These are phyloP conservation scores for Eleusine coracana DNA, from an alignment of 176 grass and related monocot species.

Conservation along the genomic window DNA sequence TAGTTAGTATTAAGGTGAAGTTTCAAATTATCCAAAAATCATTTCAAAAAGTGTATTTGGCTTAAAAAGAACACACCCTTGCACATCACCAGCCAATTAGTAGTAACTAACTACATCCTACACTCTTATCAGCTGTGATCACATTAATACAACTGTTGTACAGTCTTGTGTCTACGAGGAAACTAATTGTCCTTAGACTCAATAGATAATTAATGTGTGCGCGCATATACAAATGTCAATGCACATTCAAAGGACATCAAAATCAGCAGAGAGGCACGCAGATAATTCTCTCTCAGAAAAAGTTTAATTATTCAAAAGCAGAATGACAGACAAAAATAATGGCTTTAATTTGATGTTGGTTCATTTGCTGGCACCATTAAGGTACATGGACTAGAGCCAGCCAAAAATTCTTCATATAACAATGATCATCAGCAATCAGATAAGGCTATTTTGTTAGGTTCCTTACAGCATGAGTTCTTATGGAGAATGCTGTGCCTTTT, in stretches of 20 bases:
- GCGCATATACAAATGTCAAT: background rate
- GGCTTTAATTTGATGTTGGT: background rate
- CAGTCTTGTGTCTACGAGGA: background rate
- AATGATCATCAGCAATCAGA: background rate
- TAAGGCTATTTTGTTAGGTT: constrained; percentile 24
- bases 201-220: background rate
- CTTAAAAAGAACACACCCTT: background rate
- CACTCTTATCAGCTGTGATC: background rate
- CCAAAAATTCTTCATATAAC: constrained; percentile 12
- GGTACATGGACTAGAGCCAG: background rate
- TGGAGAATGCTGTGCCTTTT: background rate
- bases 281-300: background rate
- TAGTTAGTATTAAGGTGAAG: background rate
- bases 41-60: background rate
- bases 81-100: background rate
- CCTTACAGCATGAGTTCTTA: constrained; percentile 7
- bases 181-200: background rate
- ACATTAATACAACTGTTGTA: background rate
- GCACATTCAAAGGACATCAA: background rate
- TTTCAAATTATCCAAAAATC: background rate
- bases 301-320: background rate
- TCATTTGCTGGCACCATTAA: constrained; percentile 17
- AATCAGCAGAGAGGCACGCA: background rate
- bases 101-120: constrained; percentile 10
- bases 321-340: constrained; percentile 3